Evolutionary conservation across 441 rosid species (phyloP), one percentile per base, ranked within the genome.

Genomic region (Gossypium lobatum): DNA sequence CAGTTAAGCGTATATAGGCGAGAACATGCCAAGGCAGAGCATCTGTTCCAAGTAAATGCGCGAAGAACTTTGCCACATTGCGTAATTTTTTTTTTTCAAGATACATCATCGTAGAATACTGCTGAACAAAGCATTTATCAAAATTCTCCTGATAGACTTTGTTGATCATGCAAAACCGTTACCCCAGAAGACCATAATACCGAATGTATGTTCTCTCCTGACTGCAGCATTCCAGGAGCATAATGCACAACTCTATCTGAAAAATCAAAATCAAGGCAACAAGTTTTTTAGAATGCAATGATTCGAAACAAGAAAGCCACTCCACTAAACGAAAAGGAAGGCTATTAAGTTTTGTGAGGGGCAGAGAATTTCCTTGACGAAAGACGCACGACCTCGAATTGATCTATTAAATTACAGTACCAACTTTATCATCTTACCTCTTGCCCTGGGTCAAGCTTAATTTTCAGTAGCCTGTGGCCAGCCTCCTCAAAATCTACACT

Each of bases 401-500:
- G 20, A 59, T 16, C 42, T 8, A 45, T 20, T 14, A 21, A 7
- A 72, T 59, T 58, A 18, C 8, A 59, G 39, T 45, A 46, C 54
- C 55, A 73, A 64, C 70, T 69, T 39, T 6, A 63, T 63, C 45
- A 64, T 76, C 79, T 76, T 75, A 91, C 97, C 97, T 95, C 99
- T 86, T 91, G 97, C 74, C 97, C 98, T 2, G 97, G 92, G 83
- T 93, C 94, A 26, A 95, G 88, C 80, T 93, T 91, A 68, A 95
- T 93, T 79, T 93, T 91, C 79, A 95, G 77, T 18, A 95, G 80
- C 76, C 92, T 95, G 84, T 95, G 98, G 71, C 98, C 97, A 45
- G 98, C 97, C 85, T 95, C 99, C 85, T 95, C 98, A 75, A 93
- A 95, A 79, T 93, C 97, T 55, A 91, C 97, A 75, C 98, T 91